These are phyloP conservation scores for Boletus mariae DNA, from an alignment of 1,284 basidiomycete species.

Conservation along the genomic window DNA sequence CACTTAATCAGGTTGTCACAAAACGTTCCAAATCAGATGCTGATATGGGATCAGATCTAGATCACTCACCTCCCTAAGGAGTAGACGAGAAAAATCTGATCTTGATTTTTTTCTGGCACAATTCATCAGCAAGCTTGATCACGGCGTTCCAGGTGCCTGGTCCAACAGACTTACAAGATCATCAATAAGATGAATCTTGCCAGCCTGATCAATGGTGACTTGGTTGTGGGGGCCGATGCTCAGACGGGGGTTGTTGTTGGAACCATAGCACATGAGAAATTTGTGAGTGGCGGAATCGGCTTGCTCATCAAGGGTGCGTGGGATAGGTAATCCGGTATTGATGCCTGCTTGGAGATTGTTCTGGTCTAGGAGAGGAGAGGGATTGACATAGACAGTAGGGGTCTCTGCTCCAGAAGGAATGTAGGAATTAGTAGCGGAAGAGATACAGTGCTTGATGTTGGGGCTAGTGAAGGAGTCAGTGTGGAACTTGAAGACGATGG, in stretches of 20 bases:
- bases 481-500: too few species aligned
- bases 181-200: too few species aligned
- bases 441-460: too few species aligned
- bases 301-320: conserved; percentile 73
- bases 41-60: conserved; percentile 2
- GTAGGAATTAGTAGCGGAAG: too few species aligned
- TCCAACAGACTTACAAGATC: conserved; percentile 50
- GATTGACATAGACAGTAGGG: too few species aligned
- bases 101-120: conserved; percentile 78
- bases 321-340: conserved; percentile 23
- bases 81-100: conserved; percentile 89
- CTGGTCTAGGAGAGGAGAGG: too few species aligned
- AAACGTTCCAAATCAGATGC: too few species aligned
- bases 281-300: conserved; percentile 81
- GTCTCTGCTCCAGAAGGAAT: too few species aligned
- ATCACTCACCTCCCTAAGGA: conserved; percentile 2
- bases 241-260: conserved; percentile 74
- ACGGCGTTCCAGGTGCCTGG: conserved; percentile 74
- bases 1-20: too few species aligned
- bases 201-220: too few species aligned
- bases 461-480: too few species aligned
- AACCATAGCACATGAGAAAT: conserved; percentile 75
- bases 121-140: conserved; percentile 73
- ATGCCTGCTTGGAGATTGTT: conserved; percentile 36
- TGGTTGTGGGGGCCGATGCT: conserved; percentile 13